Conservation (phyloP, 1,284 basidiomycete genomes). For the Boletellus dicymbophilus region DNA sequence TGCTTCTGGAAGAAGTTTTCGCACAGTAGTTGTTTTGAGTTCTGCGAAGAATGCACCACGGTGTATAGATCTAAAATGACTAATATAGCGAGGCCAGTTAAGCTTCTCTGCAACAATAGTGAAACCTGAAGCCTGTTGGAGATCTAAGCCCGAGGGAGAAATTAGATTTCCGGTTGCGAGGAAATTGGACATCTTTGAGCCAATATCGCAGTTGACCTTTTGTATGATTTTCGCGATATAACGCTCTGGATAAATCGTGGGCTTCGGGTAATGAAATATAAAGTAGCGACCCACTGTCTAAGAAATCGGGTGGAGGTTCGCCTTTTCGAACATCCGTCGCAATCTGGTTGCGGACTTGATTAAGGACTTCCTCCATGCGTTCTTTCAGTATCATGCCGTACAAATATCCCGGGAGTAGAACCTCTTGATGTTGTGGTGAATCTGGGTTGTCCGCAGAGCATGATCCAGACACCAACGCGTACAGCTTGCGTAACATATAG, state of each 20-base stretch:
- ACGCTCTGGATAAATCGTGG: slow-evolving; percentile 49
- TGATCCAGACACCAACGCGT: slow-evolving; percentile 87
- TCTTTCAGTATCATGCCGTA: slow-evolving; percentile 99
- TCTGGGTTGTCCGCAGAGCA: slow-evolving; percentile 98
- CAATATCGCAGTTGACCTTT: slow-evolving; percentile 91
- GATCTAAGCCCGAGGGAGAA: slow-evolving; percentile 93
- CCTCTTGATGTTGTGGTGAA: slow-evolving; percentile 98
- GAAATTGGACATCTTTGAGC: slow-evolving; percentile 90
- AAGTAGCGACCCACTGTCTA: slow-evolving; percentile 63
- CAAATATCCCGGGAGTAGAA: slow-evolving; percentile 90
- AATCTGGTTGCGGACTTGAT: slow-evolving; percentile 75
- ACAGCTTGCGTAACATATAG: slow-evolving; percentile 98
- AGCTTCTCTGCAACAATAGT: slow-evolving; percentile 99
- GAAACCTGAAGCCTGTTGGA: slow-evolving; percentile 97
- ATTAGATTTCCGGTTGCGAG: slow-evolving; percentile 97
- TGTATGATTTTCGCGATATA: slow-evolving; percentile 83
- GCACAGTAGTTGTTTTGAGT: slow-evolving; percentile 97
- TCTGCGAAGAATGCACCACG: slow-evolving; percentile 99
- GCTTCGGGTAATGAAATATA: slow-evolving; percentile 3
- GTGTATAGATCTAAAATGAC: slow-evolving; percentile 98
- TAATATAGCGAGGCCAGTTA: slow-evolving; percentile 98
- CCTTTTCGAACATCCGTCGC: slow-evolving; percentile 74
- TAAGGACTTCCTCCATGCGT: slow-evolving; percentile 89
- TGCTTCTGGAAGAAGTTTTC: slow-evolving; percentile 96
- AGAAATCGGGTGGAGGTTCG: slow-evolving; percentile 80